Conservation (phyloP, 2,329 filamentous ascomycete species). For the Calonectria hawksworthii region DNA sequence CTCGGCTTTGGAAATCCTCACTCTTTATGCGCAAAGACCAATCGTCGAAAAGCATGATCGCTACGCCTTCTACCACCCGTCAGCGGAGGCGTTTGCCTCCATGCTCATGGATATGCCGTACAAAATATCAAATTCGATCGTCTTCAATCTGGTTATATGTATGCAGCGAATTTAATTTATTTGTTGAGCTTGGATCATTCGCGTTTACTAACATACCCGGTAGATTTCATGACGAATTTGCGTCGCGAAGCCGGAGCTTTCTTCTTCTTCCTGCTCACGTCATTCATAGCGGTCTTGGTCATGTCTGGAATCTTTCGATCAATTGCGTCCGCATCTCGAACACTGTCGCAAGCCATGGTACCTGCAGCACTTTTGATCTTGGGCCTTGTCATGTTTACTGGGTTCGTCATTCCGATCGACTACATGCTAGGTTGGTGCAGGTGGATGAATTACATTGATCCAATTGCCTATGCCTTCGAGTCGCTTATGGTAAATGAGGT, state of each 20-base stretch:
- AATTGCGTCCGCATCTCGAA: slow-evolving; percentile 44
- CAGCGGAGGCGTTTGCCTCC: slow-evolving; percentile 88
- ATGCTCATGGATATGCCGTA: slow-evolving; percentile 90
- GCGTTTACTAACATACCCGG: slow-evolving; percentile 48
- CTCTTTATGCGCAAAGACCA: slow-evolving; percentile 87
- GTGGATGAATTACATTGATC: slow-evolving; percentile 87
- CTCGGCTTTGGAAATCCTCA: slow-evolving; percentile 84
- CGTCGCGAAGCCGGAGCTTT: slow-evolving; percentile 80
- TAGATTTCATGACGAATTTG: slow-evolving; percentile 92
- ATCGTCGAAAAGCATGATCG: slow-evolving; percentile 92
- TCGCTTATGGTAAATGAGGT: slow-evolving; percentile 83
- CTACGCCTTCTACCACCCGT: slow-evolving; percentile 92
- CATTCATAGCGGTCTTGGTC: slow-evolving; percentile 77
- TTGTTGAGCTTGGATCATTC: fast-evolving
- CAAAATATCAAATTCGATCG: slow-evolving; percentile 76
- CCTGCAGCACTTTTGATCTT: slow-evolving; percentile 45
- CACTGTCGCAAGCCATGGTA: slow-evolving; percentile 45
- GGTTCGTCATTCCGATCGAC: slow-evolving; percentile 73
- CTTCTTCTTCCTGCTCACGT: slow-evolving; percentile 88
- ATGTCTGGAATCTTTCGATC: slow-evolving; percentile 75
- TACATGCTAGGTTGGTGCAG: slow-evolving; percentile 86
- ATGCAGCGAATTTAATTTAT: neutral
- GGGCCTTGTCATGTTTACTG: slow-evolving; percentile 75
- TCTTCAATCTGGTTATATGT: slow-evolving; percentile 75
- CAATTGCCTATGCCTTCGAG: slow-evolving; percentile 85